A percentile compares a stretch with the other conserved stretches of the same genome.
Evolutionary conservation across 768 basidiomycete species (phyloP).

Genomic region (Suillus cothurnatus): DNA sequence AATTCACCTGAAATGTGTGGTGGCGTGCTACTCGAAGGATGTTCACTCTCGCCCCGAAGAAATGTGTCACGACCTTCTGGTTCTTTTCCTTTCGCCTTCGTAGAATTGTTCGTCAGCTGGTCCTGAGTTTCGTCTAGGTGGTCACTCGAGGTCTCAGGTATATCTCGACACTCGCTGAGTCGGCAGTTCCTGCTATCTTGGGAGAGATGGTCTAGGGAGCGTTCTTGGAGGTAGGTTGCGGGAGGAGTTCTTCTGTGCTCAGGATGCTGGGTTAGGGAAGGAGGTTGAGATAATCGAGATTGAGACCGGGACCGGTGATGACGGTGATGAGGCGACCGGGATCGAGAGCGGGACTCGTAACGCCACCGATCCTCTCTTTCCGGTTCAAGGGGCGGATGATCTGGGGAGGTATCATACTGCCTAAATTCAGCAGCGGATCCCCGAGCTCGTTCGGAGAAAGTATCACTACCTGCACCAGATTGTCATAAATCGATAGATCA

Average conservation of each 20-base stretch:
- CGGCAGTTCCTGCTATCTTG: constrained; percentile 9
- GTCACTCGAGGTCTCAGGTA: not conserved
- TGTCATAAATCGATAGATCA: constrained; percentile 83
- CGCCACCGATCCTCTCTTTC: constrained; percentile 33
- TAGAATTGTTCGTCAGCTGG: not conserved
- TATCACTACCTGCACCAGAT: constrained; percentile 69
- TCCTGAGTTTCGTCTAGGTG: not conserved
- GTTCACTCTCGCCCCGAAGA: not conserved
- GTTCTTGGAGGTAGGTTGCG: constrained; percentile 3
- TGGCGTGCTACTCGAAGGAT: not conserved
- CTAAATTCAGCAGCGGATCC: constrained; percentile 14
- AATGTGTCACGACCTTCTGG: not conserved
- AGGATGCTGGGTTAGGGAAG: not conserved
- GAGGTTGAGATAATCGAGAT: constrained; percentile 17
- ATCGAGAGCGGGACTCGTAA: constrained; percentile 27
- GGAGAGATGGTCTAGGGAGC: constrained; percentile 11
- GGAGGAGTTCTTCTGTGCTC: constrained; percentile 13
- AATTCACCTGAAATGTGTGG: not conserved
- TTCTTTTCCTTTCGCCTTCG: not conserved
- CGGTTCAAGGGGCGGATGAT: constrained; percentile 36
- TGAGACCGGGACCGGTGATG: constrained; percentile 28
- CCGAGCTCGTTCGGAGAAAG: not conserved
- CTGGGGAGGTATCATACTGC: constrained; percentile 62
- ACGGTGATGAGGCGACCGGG: constrained; percentile 23
- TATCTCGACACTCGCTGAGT: constrained; percentile 6